These are phyloP conservation scores for Grigorovia yakushimaensis DNA, from an alignment of 805 yeast genomes.

Conservation along the genomic window DNA sequence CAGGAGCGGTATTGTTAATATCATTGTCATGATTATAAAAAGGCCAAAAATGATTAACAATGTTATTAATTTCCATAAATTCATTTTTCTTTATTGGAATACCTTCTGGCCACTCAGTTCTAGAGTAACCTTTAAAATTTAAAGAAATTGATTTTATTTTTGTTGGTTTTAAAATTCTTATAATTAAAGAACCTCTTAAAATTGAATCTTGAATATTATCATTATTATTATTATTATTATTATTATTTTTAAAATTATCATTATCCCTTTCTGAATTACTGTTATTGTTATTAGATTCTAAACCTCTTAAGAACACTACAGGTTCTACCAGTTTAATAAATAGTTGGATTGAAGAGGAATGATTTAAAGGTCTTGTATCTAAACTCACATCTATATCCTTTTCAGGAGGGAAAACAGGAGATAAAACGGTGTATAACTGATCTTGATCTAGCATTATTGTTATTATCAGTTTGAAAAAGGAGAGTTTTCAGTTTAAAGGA, in stretches of 20 bases:
- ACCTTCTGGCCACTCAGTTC: constrained; percentile 97
- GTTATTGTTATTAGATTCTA: constrained; percentile 32
- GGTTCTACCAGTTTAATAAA: constrained; percentile 74
- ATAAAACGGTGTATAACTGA: constrained; percentile 19
- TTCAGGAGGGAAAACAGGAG: constrained; percentile 44
- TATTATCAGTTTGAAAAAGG: not conserved
- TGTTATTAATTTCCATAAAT: constrained; percentile 51
- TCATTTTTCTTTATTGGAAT: constrained; percentile 80
- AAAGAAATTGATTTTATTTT: constrained; percentile 57
- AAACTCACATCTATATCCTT: constrained; percentile 37
- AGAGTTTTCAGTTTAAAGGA: not conserved
- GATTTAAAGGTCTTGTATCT: constrained; percentile 41
- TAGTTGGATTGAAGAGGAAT: constrained; percentile 57
- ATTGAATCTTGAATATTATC: constrained; percentile 64
- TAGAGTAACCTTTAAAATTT: constrained; percentile 53
- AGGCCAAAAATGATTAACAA: constrained; percentile 85
- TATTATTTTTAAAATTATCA: no score
- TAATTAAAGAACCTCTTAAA: constrained; percentile 66
- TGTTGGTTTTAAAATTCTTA: constrained; percentile 61
- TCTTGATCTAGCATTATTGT: constrained; percentile 1
- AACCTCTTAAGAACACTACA: constrained; percentile 72
- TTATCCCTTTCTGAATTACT: no score
- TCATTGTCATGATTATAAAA: constrained; percentile 56
- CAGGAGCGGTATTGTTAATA: not conserved
- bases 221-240: constrained; percentile 37